Base-by-base conservation (phyloP, 225 moss, liverwort and hornwort species). In the Rhytidiadelphus loreus region DNA sequence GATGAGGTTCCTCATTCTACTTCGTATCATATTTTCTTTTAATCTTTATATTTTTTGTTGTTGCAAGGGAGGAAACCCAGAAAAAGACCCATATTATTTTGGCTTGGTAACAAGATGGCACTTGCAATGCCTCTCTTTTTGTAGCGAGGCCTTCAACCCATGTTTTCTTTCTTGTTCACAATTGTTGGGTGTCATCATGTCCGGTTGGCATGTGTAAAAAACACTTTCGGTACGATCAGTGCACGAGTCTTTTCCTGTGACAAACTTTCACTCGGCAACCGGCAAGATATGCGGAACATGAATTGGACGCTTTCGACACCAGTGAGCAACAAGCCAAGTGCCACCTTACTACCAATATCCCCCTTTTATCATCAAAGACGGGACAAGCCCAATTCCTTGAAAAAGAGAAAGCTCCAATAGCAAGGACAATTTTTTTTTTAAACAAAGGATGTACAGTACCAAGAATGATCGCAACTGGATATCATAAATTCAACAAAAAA, bases 371-470 rank as follows among this genome's bases (percentile, higher is more conserved):
- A 0, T 12, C 32, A 32, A 48, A 0, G 2, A 74, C 7, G 12
- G 14, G 50, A 3, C 18, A 20, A 74, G 5, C 8, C 32, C 11
- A 48, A 48, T 30, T 18, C 46, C 11, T 18, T 7, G 30, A 28
- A 6, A n/a, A 2, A 3, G 5, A 9, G 16, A 2, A 20, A n/a
- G n/a, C n/a, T n/a, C n/a, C 22, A 4, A 1, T 43, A 5, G 28
- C 1, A 0, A 73, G 8, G 19, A 19, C 18, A 4, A 26, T 8
- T 14, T 52, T 7, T 52, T 52, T 13, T 52, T 13, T 2, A 7
- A 35, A 5, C 0, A 20, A 70, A n/a, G 6, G 13, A 19, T 0
- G 1, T 11, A 20, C 4, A 7, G 11, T 30, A 50, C 12, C 7
- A 75, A 33, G 50, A 21, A 50, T 50, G 75, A 50, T 33, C 0